Base-by-base conservation (phyloP, 179 eudicot genomes). In the Corrigiola litoralis region DNA sequence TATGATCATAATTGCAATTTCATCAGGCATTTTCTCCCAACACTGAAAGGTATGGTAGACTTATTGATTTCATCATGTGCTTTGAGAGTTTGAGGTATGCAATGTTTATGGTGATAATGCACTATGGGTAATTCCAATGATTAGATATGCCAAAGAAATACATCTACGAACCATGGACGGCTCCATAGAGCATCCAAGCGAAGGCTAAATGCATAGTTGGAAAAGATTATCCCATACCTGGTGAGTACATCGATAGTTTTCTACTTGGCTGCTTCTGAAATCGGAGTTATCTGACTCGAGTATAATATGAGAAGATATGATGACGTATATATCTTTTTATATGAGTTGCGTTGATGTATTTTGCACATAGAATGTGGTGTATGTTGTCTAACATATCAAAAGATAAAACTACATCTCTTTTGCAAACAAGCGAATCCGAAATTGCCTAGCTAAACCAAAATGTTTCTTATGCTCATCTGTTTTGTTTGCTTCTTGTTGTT, bases 81-180 rank as follows among this genome's bases (percentile, higher is more conserved):
- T 56, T 63, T 21, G 13, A 8, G 44, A 13, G 21, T 32, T 9
- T 44, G 29, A 45, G 31, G 14, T n/a, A 5, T 57, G 33, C n/a
- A 13, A 18, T 14, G 5, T 42, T 5, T 54, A 6, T 38, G 66
- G 45, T 25, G 20, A 40, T 65, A 47, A 57, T 65, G 63, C 29
- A 41, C 20, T 45, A 16, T 42, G 53, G 44, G 24, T 58, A 23
- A 45, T 65, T 53, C n/a, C 13, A 11, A 40, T 68, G 37, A 48
- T 38, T 71, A 92, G 98, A 89, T 72, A 92, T 92, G 96, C 98
- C 98, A 6, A 89, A 79, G 86, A 82, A 89, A 70, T 92, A 82
- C 66, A 87, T 92, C 18, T 92, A 92, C 48, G 98, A 92, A 79
- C 96, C 96, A 23, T 92, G 98, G 98, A 87, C 88, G 17, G 96